phyloP scores from a whole-genome alignment of 225 moss, liverwort and hornwort species.

The Sphagnum contortum region DNA sequence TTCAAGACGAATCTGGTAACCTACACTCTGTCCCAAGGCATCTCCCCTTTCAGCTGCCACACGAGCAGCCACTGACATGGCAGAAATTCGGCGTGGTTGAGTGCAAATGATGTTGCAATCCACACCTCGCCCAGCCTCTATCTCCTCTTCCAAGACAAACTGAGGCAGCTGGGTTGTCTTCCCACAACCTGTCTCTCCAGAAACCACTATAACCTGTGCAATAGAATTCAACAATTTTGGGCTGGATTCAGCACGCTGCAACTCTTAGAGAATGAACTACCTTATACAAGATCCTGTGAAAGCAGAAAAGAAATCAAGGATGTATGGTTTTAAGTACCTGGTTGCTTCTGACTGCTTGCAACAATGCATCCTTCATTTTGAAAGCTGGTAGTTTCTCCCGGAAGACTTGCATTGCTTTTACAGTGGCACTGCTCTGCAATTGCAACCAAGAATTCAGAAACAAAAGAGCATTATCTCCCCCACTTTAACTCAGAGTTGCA shows the following conservation, averaged over 20 bases:
- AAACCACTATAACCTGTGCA: conserved; percentile 80
- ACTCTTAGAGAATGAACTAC: too few relatives aligned
- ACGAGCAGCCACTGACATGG: conserved; percentile 90
- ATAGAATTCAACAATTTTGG: neutral
- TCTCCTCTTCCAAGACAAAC: conserved; percentile 83
- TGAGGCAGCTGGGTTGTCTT: conserved; percentile 97
- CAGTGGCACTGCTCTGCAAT: conserved; percentile 51
- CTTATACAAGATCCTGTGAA: too few relatives aligned
- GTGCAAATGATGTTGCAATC: conserved; percentile 91
- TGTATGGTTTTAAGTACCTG: conserved; percentile 34
- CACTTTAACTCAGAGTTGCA: too few relatives aligned
- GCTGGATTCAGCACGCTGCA: too few relatives aligned
- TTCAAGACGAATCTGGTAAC: conserved; percentile 97
- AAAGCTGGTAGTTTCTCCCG: conserved; percentile 89
- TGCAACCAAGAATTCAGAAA: conserved; percentile 1
- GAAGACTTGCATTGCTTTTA: conserved; percentile 66
- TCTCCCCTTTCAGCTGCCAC: conserved; percentile 96
- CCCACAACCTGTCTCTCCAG: conserved; percentile 98
- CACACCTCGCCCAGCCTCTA: conserved; percentile 76
- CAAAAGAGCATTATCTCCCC: neutral
- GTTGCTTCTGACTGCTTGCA: conserved; percentile 76
- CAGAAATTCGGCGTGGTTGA: conserved; percentile 94
- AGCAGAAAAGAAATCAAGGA: too few relatives aligned
- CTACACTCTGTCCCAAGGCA: conserved; percentile 79
- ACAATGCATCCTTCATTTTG: conserved; percentile 66